Evolutionary conservation across 2,329 filamentous ascomycete genomes (phyloP).

Genomic region (Pseudogymnoascus sp.): DNA sequence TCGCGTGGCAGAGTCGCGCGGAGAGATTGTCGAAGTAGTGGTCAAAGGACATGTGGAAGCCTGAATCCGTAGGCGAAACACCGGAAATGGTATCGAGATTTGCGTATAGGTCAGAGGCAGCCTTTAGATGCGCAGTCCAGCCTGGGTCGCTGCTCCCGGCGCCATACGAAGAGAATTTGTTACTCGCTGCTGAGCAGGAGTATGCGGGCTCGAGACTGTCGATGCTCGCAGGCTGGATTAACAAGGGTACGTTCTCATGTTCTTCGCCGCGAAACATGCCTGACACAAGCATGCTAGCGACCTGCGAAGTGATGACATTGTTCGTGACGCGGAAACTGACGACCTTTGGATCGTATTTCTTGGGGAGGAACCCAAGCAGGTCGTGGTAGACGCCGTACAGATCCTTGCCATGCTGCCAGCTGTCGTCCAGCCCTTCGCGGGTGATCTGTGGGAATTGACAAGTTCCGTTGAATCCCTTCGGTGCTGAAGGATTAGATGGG

Average conservation of each 20-base stretch:
- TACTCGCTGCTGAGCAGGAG: slow-evolving; percentile 46
- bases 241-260: slow-evolving; percentile 34
- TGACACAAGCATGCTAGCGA: slow-evolving; percentile 63
- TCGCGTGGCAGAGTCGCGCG: neutral
- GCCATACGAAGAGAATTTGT: neutral
- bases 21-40: neutral
- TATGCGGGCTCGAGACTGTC: slow-evolving; percentile 72
- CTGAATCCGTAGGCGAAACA: neutral
- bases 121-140: neutral
- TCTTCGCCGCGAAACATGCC: slow-evolving; percentile 52
- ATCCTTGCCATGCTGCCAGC: slow-evolving; percentile 67
- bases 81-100: neutral
- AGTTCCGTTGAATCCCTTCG: slow-evolving; percentile 59
- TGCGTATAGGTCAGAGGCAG: neutral
- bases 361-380: slow-evolving; percentile 58
- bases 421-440: slow-evolving; percentile 60
- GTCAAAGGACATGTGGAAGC: neutral
- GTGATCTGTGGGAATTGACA: slow-evolving; percentile 82
- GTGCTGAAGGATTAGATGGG: slow-evolving; percentile 56
- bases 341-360: slow-evolving; percentile 31
- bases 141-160: neutral
- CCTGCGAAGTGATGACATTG: slow-evolving; percentile 75
- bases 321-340: slow-evolving; percentile 67
- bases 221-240: slow-evolving; percentile 45
- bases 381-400: slow-evolving; percentile 67